Evolutionary conservation across 139 green algal species (phyloP).

Genomic region (Picochlorum sp.): DNA sequence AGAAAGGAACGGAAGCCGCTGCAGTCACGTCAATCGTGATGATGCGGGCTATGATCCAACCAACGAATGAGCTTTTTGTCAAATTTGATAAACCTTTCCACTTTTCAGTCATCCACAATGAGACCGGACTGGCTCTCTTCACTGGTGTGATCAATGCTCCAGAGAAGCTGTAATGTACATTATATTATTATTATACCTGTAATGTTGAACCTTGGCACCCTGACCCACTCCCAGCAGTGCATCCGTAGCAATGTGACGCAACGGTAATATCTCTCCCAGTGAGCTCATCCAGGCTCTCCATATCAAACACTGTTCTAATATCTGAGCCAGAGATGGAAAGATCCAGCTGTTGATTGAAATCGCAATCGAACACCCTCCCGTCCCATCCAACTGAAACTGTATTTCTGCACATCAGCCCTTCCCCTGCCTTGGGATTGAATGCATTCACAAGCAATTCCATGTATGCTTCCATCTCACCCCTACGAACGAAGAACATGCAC

Average conservation of each 20-base stretch:
- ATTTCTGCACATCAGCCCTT: conserved; percentile 65
- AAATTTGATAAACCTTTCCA: conserved; percentile 29
- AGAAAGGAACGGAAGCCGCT: conserved; percentile 15
- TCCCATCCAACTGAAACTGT: conserved; percentile 85
- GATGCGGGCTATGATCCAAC: not conserved
- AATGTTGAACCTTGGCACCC: conserved; percentile 60
- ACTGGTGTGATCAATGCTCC: conserved; percentile 18
- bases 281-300: conserved; percentile 65
- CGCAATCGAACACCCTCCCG: conserved; percentile 89
- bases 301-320: conserved; percentile 69
- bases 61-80: conserved; percentile 8
- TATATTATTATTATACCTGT: not conserved
- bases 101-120: conserved; percentile 22
- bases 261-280: conserved; percentile 47
- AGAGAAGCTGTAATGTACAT: conserved; percentile 3
- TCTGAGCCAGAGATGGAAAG: conserved; percentile 31
- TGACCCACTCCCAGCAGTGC: conserved; percentile 81
- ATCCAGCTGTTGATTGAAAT: conserved; percentile 98
- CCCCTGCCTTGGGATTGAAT: conserved; percentile 78
- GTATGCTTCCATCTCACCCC: conserved; percentile 68
- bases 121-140: conserved; percentile 17
- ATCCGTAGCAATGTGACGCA: conserved; percentile 95
- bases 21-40: conserved; percentile 26
- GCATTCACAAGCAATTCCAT: conserved; percentile 76
- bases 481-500: not conserved